Base-by-base conservation (phyloP, 441 rosid species). In the Gossypium gossypioides region DNA sequence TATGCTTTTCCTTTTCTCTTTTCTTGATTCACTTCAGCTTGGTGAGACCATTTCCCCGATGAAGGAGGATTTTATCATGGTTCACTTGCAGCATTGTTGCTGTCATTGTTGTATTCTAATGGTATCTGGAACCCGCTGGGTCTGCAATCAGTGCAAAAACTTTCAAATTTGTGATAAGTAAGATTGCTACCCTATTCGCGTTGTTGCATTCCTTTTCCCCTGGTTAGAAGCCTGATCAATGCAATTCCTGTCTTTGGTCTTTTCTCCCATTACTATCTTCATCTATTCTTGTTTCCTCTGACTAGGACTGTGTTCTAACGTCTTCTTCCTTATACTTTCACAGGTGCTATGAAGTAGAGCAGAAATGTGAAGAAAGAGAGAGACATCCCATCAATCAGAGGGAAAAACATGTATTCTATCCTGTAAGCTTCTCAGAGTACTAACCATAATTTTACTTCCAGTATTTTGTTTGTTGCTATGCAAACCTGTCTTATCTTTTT, bases 51-150 rank as follows among this genome's bases (percentile, higher is more conserved):
- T 95, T 80, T 82, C 83, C 81, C 98, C 99, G 0, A 95, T 95
- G 99, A 95, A 92, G 89, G 99, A 95, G 74, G 99, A 93, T 78
- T 96, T 93, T 81, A 95, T 95, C 81, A 92, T 95, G 96, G 98
- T 96, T 78, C 96, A 96, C 82, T 83, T 96, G 81, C 99, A 91
- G 85, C 89, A 86, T 79, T 88, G 96, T 68, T 96, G 97, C 82
- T 75, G 82, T 1, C 97, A 95, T 81, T 95, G 99, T 78, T 92
- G 97, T 79, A 78, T 81, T 61, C 79, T 93, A 74, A 93, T 96
- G 97, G 96, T 90, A 51, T 86, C 97, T 4, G 99, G 98, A 68
- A 88, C 81, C 69, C 92, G 90, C 34, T 92, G 98, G 96, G 90
- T 88, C 79, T 96, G 99, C 89, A 84, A 79, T 79, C 93, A 89